Conservation (phyloP, 257 asterid genomes). For the Solanum piurae region DNA sequence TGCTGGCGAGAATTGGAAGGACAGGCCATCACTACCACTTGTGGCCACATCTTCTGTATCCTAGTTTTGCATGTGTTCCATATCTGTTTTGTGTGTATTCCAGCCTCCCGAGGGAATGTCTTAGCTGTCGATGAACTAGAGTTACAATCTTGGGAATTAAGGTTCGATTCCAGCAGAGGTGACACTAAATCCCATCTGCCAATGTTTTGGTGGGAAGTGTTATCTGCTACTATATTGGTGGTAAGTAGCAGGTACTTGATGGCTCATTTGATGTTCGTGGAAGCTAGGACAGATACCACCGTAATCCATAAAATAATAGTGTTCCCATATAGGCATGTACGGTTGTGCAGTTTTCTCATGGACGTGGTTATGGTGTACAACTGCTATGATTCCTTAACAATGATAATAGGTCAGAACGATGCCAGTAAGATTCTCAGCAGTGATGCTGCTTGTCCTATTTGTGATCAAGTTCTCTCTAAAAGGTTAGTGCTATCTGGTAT, state of each 20-base stretch:
- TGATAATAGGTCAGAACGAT: constrained; percentile 67
- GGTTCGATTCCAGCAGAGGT: not conserved
- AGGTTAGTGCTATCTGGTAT: constrained; percentile 32
- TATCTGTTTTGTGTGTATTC: not conserved
- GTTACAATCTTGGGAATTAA: not conserved
- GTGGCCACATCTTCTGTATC: constrained; percentile 95
- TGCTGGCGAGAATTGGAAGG: constrained; percentile 98
- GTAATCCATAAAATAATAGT: not conserved
- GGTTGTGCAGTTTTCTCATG: not conserved
- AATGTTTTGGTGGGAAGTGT: not conserved
- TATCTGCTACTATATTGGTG: not conserved
- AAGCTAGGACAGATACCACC: not conserved
- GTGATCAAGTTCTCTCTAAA: constrained; percentile 96
- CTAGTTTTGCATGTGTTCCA: constrained; percentile 12
- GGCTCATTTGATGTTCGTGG: not conserved
- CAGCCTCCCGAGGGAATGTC: not conserved
- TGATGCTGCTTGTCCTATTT: constrained; percentile 92
- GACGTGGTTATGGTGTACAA: not conserved
- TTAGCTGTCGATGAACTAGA: not conserved
- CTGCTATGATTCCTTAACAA: constrained; percentile 38
- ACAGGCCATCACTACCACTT: constrained; percentile 78
- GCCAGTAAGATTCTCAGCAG: constrained; percentile 73
- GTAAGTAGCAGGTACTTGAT: not conserved
- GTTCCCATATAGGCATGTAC: not conserved
- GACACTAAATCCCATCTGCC: not conserved